phyloP scores from a whole-genome alignment of 805 yeast species.

The Sugiyamaella smithiae region DNA sequence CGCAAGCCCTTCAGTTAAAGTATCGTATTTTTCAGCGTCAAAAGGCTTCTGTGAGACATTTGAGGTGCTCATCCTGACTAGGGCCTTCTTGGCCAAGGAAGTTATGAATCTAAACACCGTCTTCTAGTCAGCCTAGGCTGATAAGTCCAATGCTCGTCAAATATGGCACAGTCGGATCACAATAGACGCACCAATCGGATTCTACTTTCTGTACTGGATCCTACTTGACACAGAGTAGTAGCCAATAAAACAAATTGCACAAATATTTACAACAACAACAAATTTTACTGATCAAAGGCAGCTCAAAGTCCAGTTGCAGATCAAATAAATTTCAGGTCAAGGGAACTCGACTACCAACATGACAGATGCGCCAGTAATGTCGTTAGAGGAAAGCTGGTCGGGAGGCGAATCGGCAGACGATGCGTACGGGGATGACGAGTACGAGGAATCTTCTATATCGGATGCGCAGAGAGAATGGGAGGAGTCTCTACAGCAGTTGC shows the following conservation, averaged over 20 bases:
- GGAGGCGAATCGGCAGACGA: too few relatives aligned
- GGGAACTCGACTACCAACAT: constrained; percentile 1
- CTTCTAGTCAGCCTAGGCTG: too few relatives aligned
- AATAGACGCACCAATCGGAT: too few relatives aligned
- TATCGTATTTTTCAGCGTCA: constrained; percentile 17
- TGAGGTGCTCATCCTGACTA: constrained; percentile 1
- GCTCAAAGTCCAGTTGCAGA: background rate
- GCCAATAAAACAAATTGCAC: too few relatives aligned
- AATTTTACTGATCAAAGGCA: too few relatives aligned
- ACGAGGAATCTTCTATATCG: constrained; percentile 19
- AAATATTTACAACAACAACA: too few relatives aligned
- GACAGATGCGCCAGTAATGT: constrained; percentile 1
- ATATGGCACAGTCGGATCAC: too few relatives aligned
- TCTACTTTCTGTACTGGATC: too few relatives aligned
- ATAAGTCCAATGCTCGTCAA: too few relatives aligned
- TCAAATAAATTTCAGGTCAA: constrained; percentile 1
- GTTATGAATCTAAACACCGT: background rate
- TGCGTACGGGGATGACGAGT: constrained; percentile 9
- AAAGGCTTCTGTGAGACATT: background rate
- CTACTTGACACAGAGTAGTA: too few relatives aligned
- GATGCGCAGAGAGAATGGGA: constrained; percentile 76
- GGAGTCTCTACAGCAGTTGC: constrained; percentile 58
- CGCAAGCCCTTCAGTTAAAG: constrained; percentile 73
- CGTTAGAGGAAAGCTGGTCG: constrained; percentile 1
- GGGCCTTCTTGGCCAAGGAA: constrained; percentile 9